Percentiles rank a stretch among this genome's conserved stretches.
These are phyloP conservation scores for Candida pini DNA, from an alignment of 805 yeast species.

Conservation along the genomic window DNA sequence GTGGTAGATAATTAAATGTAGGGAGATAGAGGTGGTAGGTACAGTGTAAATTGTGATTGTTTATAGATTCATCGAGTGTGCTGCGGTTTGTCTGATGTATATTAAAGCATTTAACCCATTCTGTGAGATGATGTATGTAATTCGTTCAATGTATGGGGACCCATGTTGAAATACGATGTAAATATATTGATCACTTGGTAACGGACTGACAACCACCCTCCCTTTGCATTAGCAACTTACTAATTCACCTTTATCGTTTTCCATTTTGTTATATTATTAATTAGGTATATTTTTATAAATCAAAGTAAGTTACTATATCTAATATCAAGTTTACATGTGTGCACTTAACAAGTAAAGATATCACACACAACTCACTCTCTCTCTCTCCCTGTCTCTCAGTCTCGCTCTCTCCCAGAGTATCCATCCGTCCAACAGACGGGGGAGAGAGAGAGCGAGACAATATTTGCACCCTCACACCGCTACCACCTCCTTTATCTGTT, in stretches of 20 bases:
- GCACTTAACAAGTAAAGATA: too few species aligned
- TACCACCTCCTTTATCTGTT: too few species aligned
- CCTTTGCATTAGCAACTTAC: slow-evolving; percentile 51
- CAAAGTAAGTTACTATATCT: neutral
- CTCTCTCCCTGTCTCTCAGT: neutral
- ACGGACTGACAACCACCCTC: neutral
- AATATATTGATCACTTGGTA: neutral
- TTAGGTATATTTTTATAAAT: too few species aligned
- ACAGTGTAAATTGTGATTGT: too few species aligned
- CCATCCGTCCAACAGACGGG: too few species aligned
- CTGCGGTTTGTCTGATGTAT: too few species aligned
- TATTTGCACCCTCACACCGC: too few species aligned
- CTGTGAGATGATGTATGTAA: neutral
- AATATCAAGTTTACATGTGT: neutral
- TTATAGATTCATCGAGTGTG: too few species aligned
- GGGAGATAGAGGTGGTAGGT: too few species aligned
- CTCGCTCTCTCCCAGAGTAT: neutral
- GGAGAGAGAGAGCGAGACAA: too few species aligned
- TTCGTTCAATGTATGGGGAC: slow-evolving; percentile 1
- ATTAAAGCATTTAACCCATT: too few species aligned
- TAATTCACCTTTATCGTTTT: slow-evolving; percentile 99
- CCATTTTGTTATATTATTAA: slow-evolving; percentile 73
- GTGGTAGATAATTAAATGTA: slow-evolving; percentile 9
- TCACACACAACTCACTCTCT: neutral
- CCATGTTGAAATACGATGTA: neutral